phyloP scores from a whole-genome alignment of 2,329 filamentous ascomycete species.

The Botrytis fabae region DNA sequence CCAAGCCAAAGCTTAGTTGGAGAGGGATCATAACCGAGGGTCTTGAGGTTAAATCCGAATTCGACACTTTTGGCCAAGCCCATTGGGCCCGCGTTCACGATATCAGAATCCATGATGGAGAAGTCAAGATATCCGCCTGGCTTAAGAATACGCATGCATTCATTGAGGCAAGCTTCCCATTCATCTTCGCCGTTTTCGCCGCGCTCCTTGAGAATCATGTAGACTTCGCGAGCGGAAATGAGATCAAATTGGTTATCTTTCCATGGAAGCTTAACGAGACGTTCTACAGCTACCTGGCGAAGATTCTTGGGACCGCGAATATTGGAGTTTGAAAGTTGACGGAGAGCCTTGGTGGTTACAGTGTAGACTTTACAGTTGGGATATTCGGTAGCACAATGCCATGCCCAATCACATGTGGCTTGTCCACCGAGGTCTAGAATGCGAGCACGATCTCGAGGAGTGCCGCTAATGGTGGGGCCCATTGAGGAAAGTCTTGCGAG shows the following conservation, averaged over 20 bases:
- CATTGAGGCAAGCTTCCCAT: constrained; percentile 79
- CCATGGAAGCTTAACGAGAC: constrained; percentile 81
- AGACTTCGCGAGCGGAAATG: constrained; percentile 83
- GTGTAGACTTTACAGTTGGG: constrained; percentile 86
- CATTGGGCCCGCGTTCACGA: constrained; percentile 78
- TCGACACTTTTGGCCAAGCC: constrained; percentile 84
- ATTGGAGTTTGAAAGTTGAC: constrained; percentile 70
- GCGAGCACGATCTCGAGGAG: constrained; percentile 55
- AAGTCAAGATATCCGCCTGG: constrained; percentile 93
- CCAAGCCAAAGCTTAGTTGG: constrained; percentile 80
- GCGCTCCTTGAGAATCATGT: constrained; percentile 76
- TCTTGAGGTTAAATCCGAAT: constrained; percentile 87
- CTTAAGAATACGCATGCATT: constrained; percentile 86
- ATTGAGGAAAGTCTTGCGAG: constrained; percentile 56
- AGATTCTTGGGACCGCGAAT: constrained; percentile 86
- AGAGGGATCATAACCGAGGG: constrained; percentile 82
- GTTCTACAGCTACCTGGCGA: constrained; percentile 74
- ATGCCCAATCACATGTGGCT: constrained; percentile 88
- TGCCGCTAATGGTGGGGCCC: constrained; percentile 47
- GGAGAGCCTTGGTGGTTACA: constrained; percentile 71
- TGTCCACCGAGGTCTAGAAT: constrained; percentile 88
- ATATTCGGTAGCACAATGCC: constrained; percentile 86
- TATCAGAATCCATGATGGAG: constrained; percentile 82
- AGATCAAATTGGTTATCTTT: constrained; percentile 84
- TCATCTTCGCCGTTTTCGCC: constrained; percentile 73